A percentile compares a stretch with the other conserved stretches of the same genome.
These are phyloP conservation scores for Casuarina equisetifolia DNA, from an alignment of 306 rosid genomes.

Conservation along the genomic window DNA sequence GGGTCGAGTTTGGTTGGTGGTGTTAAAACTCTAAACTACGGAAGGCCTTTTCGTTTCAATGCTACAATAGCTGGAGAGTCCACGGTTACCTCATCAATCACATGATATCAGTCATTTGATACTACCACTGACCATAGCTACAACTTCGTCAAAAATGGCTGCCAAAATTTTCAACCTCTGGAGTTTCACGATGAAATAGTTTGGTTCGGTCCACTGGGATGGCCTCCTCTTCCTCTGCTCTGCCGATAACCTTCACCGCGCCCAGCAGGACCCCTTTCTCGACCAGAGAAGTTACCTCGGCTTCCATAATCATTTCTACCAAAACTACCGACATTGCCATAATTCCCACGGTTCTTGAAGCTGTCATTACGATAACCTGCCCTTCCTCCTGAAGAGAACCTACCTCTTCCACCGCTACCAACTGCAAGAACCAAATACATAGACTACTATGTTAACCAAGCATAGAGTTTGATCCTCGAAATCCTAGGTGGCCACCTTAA, in stretches of 20 bases:
- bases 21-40: constrained; percentile 15
- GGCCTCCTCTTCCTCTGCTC: constrained; percentile 60
- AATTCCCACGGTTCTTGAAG: constrained; percentile 61
- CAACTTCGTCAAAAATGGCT: constrained; percentile 14
- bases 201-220: constrained; percentile 40
- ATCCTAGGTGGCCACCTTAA: neutral
- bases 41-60: constrained; percentile 25
- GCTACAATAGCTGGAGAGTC: constrained; percentile 16
- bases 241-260: constrained; percentile 52
- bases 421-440: constrained; percentile 37
- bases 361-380: constrained; percentile 53
- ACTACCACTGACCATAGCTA: constrained; percentile 2
- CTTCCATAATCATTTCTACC: constrained; percentile 51
- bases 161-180: neutral
- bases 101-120: constrained; percentile 12
- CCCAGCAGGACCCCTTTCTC: constrained; percentile 44
- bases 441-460: constrained; percentile 16
- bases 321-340: constrained; percentile 44
- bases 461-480: constrained; percentile 13
- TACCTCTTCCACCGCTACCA: constrained; percentile 52
- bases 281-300: constrained; percentile 50
- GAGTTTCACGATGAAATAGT: constrained; percentile 32
- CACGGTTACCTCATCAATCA: constrained; percentile 3
- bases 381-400: constrained; percentile 52
- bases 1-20: too few species aligned